phyloP scores from a whole-genome alignment of 1,139 yeast species.

The Geotrichum australiense region DNA sequence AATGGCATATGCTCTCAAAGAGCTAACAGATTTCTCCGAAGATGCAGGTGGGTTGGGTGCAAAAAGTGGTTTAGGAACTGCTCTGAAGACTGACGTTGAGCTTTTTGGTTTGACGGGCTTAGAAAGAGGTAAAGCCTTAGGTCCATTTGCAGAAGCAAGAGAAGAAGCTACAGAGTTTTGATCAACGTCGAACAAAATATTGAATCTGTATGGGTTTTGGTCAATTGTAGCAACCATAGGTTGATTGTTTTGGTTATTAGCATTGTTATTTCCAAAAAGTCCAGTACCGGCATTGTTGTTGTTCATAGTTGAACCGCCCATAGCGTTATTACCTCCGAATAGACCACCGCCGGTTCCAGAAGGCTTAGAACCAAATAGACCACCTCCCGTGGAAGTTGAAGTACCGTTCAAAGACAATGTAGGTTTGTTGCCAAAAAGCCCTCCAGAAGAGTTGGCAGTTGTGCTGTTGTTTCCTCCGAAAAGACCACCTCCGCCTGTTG shows the following conservation, averaged over 20 bases:
- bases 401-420: too few species aligned
- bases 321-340: slow-evolving; percentile 28
- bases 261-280: slow-evolving; percentile 4
- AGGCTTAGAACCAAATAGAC: not conserved
- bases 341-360: slow-evolving; percentile 22
- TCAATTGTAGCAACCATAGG: slow-evolving; percentile 40
- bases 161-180: slow-evolving; percentile 29
- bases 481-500: slow-evolving; percentile 11
- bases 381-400: too few species aligned
- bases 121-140: slow-evolving; percentile 49
- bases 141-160: slow-evolving; percentile 38
- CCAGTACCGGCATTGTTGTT: slow-evolving; percentile 2
- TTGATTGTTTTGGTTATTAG: not conserved
- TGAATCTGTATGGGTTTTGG: slow-evolving; percentile 68
- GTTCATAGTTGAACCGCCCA: too few species aligned
- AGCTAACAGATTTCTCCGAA: not conserved
- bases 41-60: slow-evolving; percentile 9
- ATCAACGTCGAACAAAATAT: slow-evolving; percentile 51
- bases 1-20: slow-evolving; percentile 2
- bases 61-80: slow-evolving; percentile 45
- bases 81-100: slow-evolving; percentile 55
- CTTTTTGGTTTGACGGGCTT: slow-evolving; percentile 48
- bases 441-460: slow-evolving; percentile 25
- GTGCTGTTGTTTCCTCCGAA: slow-evolving; percentile 2
- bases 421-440: slow-evolving; percentile 36